phyloP scores from a whole-genome alignment of 2,329 filamentous ascomycete species.

The Paecilomyces niveus region DNA sequence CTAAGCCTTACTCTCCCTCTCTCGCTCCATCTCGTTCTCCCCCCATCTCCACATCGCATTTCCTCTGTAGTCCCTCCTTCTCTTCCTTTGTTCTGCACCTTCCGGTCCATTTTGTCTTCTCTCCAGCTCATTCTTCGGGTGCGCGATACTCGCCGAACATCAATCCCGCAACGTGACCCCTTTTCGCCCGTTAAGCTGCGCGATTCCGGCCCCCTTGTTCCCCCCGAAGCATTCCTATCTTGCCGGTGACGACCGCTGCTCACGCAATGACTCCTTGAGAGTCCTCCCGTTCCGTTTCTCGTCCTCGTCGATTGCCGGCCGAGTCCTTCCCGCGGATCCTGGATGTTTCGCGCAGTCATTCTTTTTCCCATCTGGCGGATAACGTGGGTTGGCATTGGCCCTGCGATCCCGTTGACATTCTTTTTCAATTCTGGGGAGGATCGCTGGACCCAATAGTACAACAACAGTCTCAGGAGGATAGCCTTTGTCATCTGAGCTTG shows the following conservation, averaged over 20 bases:
- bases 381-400: not conserved
- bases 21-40: slow-evolving; percentile 5
- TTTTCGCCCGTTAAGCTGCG: not conserved
- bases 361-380: not conserved
- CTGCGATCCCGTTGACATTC: not conserved
- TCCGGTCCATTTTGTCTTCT: slow-evolving; percentile 2
- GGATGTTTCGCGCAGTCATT: slow-evolving; percentile 10
- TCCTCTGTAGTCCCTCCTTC: slow-evolving; percentile 7
- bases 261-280: slow-evolving; percentile 19
- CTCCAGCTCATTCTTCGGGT: not conserved
- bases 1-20: slow-evolving; percentile 1
- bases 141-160: not conserved
- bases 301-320: slow-evolving; percentile 6
- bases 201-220: not conserved
- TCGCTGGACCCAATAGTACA: not conserved
- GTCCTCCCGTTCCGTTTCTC: slow-evolving; percentile 3
- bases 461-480: not conserved
- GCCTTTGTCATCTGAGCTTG: not conserved
- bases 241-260: slow-evolving; percentile 2
- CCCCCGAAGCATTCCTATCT: slow-evolving; percentile 4
- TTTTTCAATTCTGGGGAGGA: not conserved
- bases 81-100: slow-evolving; percentile 5
- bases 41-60: slow-evolving; percentile 2
- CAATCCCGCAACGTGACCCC: not conserved
- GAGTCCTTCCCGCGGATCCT: slow-evolving; percentile 8